These are phyloP conservation scores for Microsporum ferrugineum DNA, from an alignment of 2,329 filamentous ascomycete species.

Conservation along the genomic window DNA sequence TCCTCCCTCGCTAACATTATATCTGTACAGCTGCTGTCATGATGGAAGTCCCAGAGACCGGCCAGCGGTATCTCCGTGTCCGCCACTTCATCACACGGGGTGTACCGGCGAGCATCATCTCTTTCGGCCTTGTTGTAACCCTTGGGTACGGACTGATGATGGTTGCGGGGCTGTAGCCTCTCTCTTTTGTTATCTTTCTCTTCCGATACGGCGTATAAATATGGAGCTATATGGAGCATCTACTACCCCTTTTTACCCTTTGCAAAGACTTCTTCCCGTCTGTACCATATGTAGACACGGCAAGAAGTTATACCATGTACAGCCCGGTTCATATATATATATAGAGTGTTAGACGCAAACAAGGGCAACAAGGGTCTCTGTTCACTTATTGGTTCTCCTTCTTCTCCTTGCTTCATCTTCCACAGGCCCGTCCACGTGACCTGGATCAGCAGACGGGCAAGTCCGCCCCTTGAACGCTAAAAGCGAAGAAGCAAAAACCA, in stretches of 20 bases:
- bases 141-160: constrained; percentile 87
- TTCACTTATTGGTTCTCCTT: neutral
- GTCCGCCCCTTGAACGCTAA: neutral
- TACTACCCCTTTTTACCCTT: neutral
- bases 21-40: constrained; percentile 73
- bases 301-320: no score
- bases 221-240: neutral
- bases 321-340: neutral
- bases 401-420: neutral
- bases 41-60: constrained; percentile 90
- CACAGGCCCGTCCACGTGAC: neutral
- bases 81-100: constrained; percentile 93
- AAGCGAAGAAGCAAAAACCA: neutral
- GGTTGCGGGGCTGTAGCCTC: constrained; percentile 50
- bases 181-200: neutral
- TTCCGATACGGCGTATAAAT: neutral
- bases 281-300: neutral
- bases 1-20: neutral
- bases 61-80: constrained; percentile 81
- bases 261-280: neutral
- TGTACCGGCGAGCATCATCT: constrained; percentile 72
- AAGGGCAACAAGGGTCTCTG: neutral
- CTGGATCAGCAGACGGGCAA: neutral
- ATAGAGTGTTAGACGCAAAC: neutral
- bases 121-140: constrained; percentile 71